Percentiles rank a stretch among this genome's conserved stretches.
Evolutionary conservation across 2,329 filamentous ascomycete species (phyloP).

Genomic region (Cadophora luteo-olivacea): DNA sequence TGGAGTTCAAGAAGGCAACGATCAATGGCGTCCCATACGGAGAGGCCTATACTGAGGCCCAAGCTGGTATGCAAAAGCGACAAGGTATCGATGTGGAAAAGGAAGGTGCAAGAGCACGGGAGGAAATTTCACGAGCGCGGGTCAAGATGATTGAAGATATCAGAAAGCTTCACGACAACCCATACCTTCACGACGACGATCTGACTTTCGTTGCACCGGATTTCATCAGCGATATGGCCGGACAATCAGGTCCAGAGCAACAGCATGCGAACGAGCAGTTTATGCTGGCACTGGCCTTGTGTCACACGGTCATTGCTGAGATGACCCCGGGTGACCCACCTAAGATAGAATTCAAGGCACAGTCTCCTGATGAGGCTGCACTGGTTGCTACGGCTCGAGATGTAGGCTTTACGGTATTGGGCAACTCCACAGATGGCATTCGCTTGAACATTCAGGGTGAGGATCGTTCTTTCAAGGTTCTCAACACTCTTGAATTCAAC

Average conservation of each 20-base stretch:
- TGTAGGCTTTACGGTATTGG: constrained; percentile 91
- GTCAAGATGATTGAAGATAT: constrained; percentile 74
- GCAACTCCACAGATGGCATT: constrained; percentile 79
- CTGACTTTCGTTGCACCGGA: constrained; percentile 92
- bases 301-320: constrained; percentile 95
- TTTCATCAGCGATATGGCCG: constrained; percentile 82
- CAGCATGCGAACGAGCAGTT: constrained; percentile 82
- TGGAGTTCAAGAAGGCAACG: constrained; percentile 99
- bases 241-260: constrained; percentile 78
- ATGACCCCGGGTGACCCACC: constrained; percentile 88
- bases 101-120: constrained; percentile 73
- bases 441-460: constrained; percentile 86
- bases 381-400: constrained; percentile 93
- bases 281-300: constrained; percentile 94
- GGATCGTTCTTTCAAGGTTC: constrained; percentile 82
- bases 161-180: constrained; percentile 83
- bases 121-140: constrained; percentile 82
- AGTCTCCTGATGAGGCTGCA: constrained; percentile 95
- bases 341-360: constrained; percentile 92
- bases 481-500: constrained; percentile 98
- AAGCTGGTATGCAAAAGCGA: constrained; percentile 94
- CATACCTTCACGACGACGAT: constrained; percentile 87
- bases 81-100: constrained; percentile 86
- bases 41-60: constrained; percentile 96
- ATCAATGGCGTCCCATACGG: constrained; percentile 97